phyloP scores from a whole-genome alignment of 805 yeast species.

The Naumovozyma dairenensis region DNA sequence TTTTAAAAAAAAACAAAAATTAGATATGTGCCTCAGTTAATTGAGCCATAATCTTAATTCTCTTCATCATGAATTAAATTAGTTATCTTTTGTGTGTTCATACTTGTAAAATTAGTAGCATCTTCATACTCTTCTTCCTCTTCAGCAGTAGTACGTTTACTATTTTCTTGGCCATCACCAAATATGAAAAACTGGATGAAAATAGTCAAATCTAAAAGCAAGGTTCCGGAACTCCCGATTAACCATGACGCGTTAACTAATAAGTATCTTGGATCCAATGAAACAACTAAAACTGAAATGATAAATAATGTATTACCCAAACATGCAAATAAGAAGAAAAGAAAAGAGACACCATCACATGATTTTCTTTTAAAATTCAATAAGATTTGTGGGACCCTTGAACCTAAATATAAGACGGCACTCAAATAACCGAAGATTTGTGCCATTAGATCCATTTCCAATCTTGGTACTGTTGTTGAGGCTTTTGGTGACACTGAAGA shows the following conservation, averaged over 20 bases:
- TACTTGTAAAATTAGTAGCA: no score
- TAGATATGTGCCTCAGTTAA: no score
- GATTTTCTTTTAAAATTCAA: conserved; percentile 80
- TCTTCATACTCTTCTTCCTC: no score
- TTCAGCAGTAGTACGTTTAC: neutral
- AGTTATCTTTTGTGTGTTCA: no score
- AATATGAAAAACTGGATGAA: conserved; percentile 80
- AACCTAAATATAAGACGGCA: conserved; percentile 69
- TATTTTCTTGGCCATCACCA: conserved; percentile 19
- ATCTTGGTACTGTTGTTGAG: conserved; percentile 28
- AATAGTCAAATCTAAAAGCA: conserved; percentile 71
- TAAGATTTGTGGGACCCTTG: conserved; percentile 85
- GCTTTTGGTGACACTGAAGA: neutral
- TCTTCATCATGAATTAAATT: no score
- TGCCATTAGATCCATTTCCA: conserved; percentile 65
- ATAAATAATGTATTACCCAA: conserved; percentile 89
- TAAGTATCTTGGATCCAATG: conserved; percentile 58
- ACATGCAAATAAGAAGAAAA: conserved; percentile 92
- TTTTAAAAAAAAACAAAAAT: no score
- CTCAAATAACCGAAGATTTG: conserved; percentile 79
- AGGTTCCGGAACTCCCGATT: conserved; percentile 83
- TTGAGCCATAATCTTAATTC: no score
- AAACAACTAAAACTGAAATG: conserved; percentile 68
- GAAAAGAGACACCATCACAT: conserved; percentile 88
- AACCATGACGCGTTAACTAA: conserved; percentile 86